These are phyloP conservation scores for Arthrinium phaeospermum DNA, from an alignment of 2,329 filamentous ascomycete genomes.

Conservation along the genomic window DNA sequence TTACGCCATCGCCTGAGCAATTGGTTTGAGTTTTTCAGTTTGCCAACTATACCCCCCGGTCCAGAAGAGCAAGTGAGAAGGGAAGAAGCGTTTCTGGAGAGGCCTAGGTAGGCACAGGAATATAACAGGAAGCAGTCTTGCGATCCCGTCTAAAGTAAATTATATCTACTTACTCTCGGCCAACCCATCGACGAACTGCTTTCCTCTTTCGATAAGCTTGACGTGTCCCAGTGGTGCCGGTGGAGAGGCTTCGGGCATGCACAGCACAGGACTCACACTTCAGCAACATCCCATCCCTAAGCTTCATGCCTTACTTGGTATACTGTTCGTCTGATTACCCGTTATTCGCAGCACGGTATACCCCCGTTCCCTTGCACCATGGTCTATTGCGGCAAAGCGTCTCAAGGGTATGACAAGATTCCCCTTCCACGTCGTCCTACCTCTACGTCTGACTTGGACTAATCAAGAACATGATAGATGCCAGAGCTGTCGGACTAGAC, in stretches of 20 bases:
- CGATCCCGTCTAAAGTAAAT: background rate
- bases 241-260: constrained; percentile 31
- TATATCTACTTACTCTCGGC: background rate
- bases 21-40: background rate
- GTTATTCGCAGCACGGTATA: constrained; percentile 8
- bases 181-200: constrained; percentile 18
- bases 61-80: background rate
- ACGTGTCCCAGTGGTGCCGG: constrained; percentile 29
- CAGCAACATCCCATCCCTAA: constrained; percentile 20
- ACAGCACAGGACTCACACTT: constrained; percentile 28
- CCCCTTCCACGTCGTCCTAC: background rate
- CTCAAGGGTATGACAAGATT: constrained; percentile 44
- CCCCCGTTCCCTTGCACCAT: constrained; percentile 40
- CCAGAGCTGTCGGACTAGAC: constrained; percentile 57
- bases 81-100: background rate
- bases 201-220: constrained; percentile 27
- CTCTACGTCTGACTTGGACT: background rate
- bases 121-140: background rate
- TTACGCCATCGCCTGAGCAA: background rate
- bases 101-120: background rate
- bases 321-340: constrained; percentile 23
- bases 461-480: constrained; percentile 37
- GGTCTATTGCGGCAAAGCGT: constrained; percentile 64
- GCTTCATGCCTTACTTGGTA: constrained; percentile 24
- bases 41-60: background rate